Evolutionary conservation across 768 basidiomycete species (phyloP).

Genomic region (Sarcodon aspratus): DNA sequence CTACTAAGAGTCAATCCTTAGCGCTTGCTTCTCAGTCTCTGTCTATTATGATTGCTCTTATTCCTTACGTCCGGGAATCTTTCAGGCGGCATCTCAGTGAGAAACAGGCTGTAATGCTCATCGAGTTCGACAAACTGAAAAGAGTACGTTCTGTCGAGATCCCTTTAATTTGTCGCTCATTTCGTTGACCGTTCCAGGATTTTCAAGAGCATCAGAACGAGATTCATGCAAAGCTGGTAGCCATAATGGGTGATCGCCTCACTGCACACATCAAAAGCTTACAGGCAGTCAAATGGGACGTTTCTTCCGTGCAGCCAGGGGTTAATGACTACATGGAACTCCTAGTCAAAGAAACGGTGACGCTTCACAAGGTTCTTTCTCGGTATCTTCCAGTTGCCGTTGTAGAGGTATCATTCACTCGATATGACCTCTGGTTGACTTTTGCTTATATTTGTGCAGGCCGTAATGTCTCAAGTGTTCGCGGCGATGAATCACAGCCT

Average conservation of each 20-base stretch:
- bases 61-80: constrained; percentile 92
- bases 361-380: constrained; percentile 89
- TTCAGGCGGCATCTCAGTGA: constrained; percentile 88
- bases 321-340: constrained; percentile 88
- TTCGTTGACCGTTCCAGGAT: constrained; percentile 40
- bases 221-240: constrained; percentile 93
- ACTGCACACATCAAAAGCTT: constrained; percentile 76
- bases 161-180: background rate
- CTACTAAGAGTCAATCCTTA: constrained; percentile 16
- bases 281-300: constrained; percentile 71
- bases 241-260: constrained; percentile 95
- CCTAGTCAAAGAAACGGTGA: constrained; percentile 89
- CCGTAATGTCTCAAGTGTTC: constrained; percentile 92
- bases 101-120: constrained; percentile 92
- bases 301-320: constrained; percentile 45
- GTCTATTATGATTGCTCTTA: constrained; percentile 86
- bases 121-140: constrained; percentile 98
- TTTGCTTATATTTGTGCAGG: constrained; percentile 27
- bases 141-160: constrained; percentile 44
- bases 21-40: constrained; percentile 94
- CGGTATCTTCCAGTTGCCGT: constrained; percentile 72
- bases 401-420: constrained; percentile 53
- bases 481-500: constrained; percentile 87
- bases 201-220: constrained; percentile 99
- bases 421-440: background rate